These are phyloP conservation scores for Protomyces inundatus DNA, from an alignment of 1,139 yeast species.

Conservation along the genomic window DNA sequence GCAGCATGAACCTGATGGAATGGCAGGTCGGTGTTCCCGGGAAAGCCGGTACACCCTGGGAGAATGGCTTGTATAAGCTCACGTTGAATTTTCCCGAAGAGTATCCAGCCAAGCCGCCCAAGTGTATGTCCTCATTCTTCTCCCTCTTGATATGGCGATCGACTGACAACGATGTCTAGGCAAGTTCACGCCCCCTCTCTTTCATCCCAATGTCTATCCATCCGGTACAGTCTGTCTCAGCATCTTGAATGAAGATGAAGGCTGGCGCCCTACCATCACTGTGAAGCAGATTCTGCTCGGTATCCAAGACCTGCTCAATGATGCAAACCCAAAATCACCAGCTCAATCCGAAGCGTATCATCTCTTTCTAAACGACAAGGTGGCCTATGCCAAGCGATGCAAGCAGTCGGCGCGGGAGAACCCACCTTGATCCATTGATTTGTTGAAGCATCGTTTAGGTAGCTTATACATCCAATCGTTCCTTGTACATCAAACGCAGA, in stretches of 20 bases:
- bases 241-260: conserved; percentile 89
- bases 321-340: conserved; percentile 92
- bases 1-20: conserved; percentile 71
- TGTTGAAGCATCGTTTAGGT: no score
- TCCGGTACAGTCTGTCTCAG: conserved; percentile 93
- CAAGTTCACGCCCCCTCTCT: conserved; percentile 75
- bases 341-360: conserved; percentile 97
- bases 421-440: neutral
- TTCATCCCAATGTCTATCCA: conserved; percentile 95
- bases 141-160: neutral
- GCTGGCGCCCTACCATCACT: conserved; percentile 97
- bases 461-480: no score
- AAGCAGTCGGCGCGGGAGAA: conserved; percentile 21
- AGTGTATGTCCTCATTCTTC: neutral
- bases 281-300: conserved; percentile 85
- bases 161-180: conserved; percentile 21
- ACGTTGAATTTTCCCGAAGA: conserved; percentile 68
- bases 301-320: conserved; percentile 80
- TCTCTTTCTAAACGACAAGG: conserved; percentile 53
- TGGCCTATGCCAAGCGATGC: conserved; percentile 54
- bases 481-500: no score
- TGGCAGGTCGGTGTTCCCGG: conserved; percentile 99
- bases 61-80: conserved; percentile 80
- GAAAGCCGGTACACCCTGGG: conserved; percentile 79
- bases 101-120: conserved; percentile 8